Evolutionary conservation across 2,329 filamentous ascomycete genomes (phyloP).

Genomic region (Xylaria sp.): DNA sequence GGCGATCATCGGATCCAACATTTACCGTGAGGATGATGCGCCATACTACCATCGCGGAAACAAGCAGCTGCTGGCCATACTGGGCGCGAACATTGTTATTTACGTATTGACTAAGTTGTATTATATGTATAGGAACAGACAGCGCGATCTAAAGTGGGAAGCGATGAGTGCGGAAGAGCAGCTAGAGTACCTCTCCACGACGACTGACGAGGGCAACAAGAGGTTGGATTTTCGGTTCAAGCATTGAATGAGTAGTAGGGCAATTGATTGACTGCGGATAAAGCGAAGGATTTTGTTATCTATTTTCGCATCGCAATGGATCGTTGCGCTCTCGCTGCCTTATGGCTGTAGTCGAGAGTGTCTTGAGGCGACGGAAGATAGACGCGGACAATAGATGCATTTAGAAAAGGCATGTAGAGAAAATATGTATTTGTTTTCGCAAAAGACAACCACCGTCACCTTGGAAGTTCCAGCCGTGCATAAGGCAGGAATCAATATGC

Average conservation of each 20-base stretch:
- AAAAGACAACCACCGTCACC: background rate
- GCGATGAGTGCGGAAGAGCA: slow-evolving; percentile 59
- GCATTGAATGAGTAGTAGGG: slow-evolving; percentile 6
- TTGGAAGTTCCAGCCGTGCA: background rate
- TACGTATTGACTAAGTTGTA: slow-evolving; percentile 63
- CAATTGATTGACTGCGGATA: background rate
- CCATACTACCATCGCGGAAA: slow-evolving; percentile 67
- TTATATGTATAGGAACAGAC: slow-evolving; percentile 53
- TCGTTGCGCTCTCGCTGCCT: background rate
- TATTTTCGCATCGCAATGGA: background rate
- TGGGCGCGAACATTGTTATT: slow-evolving; percentile 59
- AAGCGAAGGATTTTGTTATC: background rate
- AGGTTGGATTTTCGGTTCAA: slow-evolving; percentile 54
- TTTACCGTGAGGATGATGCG: slow-evolving; percentile 64
- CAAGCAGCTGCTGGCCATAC: slow-evolving; percentile 61
- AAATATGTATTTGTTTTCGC: background rate
- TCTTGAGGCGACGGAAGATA: background rate
- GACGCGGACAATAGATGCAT: background rate
- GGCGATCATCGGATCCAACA: slow-evolving; percentile 49
- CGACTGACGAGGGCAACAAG: slow-evolving; percentile 57
- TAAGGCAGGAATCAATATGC: background rate
- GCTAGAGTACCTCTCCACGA: slow-evolving; percentile 56
- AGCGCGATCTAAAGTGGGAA: slow-evolving; percentile 57
- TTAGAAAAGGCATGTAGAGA: background rate
- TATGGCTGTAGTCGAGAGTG: background rate